Percentiles rank a stretch among this genome's conserved stretches.
Evolutionary conservation across 129 eudicot genomes (phyloP).

Genomic region (Flaveria linearis): DNA sequence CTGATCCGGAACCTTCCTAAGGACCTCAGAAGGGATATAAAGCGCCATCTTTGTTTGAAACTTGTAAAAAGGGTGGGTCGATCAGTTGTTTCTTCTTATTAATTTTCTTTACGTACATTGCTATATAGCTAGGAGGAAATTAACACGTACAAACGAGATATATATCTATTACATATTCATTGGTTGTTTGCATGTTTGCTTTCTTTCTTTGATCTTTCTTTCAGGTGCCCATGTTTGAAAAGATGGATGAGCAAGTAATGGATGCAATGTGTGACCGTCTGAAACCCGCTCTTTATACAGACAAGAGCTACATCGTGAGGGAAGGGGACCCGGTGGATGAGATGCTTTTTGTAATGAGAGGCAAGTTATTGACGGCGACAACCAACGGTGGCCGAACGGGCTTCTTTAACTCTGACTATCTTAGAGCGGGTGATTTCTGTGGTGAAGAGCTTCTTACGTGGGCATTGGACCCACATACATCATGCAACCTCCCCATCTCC

Average conservation of each 20-base stretch:
- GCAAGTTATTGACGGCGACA: slow-evolving; percentile 66
- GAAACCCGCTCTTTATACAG: slow-evolving; percentile 80
- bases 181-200: neutral
- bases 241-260: slow-evolving; percentile 91
- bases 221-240: slow-evolving; percentile 95
- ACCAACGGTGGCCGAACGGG: slow-evolving; percentile 96
- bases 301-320: slow-evolving; percentile 75
- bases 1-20: slow-evolving; percentile 80
- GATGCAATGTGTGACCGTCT: slow-evolving; percentile 96
- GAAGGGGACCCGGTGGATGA: slow-evolving; percentile 98
- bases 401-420: slow-evolving; percentile 72
- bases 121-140: neutral
- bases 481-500: slow-evolving; percentile 84
- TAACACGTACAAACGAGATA: too few species aligned
- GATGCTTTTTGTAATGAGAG: slow-evolving; percentile 92
- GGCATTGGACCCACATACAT: slow-evolving; percentile 90
- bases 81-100: slow-evolving; percentile 21
- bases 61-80: slow-evolving; percentile 65
- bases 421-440: slow-evolving; percentile 88
- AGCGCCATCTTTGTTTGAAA: slow-evolving; percentile 93
- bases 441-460: slow-evolving; percentile 98
- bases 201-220: neutral
- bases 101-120: too few species aligned
- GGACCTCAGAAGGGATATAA: slow-evolving; percentile 95
- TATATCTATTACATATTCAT: neutral